Evolutionary conservation across 1,284 basidiomycete species (phyloP).

Genomic region (Boletus sp.): DNA sequence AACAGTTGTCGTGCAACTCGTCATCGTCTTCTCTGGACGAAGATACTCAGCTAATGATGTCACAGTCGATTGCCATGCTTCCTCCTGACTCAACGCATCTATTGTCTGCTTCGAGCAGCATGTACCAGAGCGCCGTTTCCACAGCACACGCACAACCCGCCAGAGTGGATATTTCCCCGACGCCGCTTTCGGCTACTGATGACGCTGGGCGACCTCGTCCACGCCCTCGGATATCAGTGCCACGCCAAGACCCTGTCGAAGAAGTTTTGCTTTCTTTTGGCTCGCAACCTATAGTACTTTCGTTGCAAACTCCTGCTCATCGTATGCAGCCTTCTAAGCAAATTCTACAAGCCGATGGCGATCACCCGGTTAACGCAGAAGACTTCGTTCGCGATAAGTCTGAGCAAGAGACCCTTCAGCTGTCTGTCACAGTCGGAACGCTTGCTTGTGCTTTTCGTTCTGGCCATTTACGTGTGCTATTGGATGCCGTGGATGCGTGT

Average conservation of each 20-base stretch:
- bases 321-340: slow-evolving; percentile 10
- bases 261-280: slow-evolving; percentile 56
- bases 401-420: slow-evolving; percentile 21
- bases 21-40: slow-evolving; percentile 57
- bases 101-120: slow-evolving; percentile 48
- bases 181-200: neutral
- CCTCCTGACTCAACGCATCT: slow-evolving; percentile 45
- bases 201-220: slow-evolving; percentile 1
- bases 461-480: slow-evolving; percentile 47
- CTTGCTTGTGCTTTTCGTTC: slow-evolving; percentile 51
- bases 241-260: slow-evolving; percentile 26
- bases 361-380: slow-evolving; percentile 2
- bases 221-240: slow-evolving; percentile 9
- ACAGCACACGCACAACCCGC: slow-evolving; percentile 25
- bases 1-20: slow-evolving; percentile 39
- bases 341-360: neutral
- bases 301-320: slow-evolving; percentile 44
- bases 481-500: slow-evolving; percentile 41
- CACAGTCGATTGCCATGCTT: slow-evolving; percentile 65
- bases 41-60: slow-evolving; percentile 63
- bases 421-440: slow-evolving; percentile 46
- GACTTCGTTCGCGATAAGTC: slow-evolving; percentile 5
- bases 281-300: slow-evolving; percentile 51
- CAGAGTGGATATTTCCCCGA: neutral
- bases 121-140: slow-evolving; percentile 74